Conservation (phyloP, 305 asterid genomes). For the Ajuga reptans region DNA sequence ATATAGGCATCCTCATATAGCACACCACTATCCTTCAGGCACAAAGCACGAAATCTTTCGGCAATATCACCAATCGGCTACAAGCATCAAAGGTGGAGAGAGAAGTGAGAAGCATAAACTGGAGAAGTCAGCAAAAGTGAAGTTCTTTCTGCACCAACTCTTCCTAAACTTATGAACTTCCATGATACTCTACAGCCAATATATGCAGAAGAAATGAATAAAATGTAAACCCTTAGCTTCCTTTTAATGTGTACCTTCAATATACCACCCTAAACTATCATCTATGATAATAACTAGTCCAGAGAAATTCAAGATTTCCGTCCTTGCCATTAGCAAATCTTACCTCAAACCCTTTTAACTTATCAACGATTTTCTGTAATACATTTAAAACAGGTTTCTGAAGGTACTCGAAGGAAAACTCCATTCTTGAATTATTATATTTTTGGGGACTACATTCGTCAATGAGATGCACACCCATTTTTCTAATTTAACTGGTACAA, state of each 20-base stretch:
- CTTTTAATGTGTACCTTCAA: no score
- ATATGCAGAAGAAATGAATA: constrained; percentile 1
- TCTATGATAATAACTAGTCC: background rate
- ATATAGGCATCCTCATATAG: constrained; percentile 82
- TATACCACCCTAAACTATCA: background rate
- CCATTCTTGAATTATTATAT: background rate
- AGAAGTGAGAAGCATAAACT: constrained; percentile 22
- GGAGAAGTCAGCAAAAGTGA: background rate
- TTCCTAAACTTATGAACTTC: background rate
- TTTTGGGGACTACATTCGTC: background rate
- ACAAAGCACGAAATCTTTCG: constrained; percentile 73
- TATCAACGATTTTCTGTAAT: background rate
- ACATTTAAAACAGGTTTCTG: constrained; percentile 5
- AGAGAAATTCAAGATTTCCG: background rate
- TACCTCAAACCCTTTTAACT: background rate
- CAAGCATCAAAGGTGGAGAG: constrained; percentile 28
- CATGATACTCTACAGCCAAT: background rate
- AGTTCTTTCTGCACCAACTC: background rate
- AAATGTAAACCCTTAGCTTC: background rate
- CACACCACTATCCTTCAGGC: constrained; percentile 90
- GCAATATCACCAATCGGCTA: constrained; percentile 79
- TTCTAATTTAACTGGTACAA: background rate
- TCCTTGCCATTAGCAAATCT: constrained; percentile 5
- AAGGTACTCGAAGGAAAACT: background rate
- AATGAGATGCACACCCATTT: background rate